A percentile compares a stretch with the other conserved stretches of the same genome.
These are phyloP conservation scores for Chenopodium berlandieri DNA, from an alignment of 148 eudicot genomes.

Conservation along the genomic window DNA sequence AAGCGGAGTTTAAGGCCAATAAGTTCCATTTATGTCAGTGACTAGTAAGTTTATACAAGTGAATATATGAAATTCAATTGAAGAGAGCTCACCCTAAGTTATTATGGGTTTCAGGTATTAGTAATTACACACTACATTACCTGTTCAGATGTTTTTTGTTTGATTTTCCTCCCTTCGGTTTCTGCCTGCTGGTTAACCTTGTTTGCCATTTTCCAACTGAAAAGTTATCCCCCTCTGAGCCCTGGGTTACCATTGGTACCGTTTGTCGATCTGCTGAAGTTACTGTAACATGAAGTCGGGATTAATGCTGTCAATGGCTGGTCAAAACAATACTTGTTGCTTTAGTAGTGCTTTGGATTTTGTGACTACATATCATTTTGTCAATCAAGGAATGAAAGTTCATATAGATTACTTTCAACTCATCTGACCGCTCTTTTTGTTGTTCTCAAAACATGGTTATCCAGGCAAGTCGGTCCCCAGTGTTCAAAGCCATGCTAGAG, in stretches of 20 bases:
- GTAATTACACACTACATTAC: background rate
- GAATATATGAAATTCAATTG: no score
- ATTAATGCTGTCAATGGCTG: background rate
- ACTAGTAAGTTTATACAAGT: no score
- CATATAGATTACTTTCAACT: background rate
- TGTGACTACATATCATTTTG: background rate
- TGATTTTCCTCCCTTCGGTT: background rate
- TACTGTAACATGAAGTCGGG: background rate
- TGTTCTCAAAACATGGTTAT: background rate
- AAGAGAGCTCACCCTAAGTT: no score
- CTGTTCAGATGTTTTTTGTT: background rate
- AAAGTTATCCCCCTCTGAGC: background rate
- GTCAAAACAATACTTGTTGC: no score
- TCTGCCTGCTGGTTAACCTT: no score
- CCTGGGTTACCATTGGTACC: background rate
- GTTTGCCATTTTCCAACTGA: background rate
- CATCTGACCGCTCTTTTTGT: background rate
- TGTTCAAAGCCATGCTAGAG: constrained; percentile 88
- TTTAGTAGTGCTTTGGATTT: background rate
- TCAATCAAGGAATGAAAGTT: background rate
- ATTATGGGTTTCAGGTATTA: background rate
- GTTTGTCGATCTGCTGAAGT: background rate
- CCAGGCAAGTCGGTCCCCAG: constrained; percentile 85
- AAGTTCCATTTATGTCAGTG: no score
- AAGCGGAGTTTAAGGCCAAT: no score